phyloP scores from a whole-genome alignment of 202 grass and related monocot species.

The Saccharum hybrid region DNA sequence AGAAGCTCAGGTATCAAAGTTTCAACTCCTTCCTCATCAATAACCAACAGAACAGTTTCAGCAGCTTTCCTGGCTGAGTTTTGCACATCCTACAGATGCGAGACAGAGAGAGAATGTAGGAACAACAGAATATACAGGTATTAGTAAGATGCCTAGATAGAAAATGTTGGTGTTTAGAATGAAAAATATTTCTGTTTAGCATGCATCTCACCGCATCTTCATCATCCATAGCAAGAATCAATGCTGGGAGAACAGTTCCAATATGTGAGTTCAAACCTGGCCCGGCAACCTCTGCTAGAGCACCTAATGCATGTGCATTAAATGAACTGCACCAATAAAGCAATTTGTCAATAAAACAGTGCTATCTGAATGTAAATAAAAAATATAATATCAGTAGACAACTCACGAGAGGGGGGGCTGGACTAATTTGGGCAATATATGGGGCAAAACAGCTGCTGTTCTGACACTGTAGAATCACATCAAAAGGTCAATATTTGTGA shows the following conservation, averaged over 20 bases:
- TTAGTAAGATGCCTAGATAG: slow-evolving; percentile 21
- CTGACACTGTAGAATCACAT: slow-evolving; percentile 74
- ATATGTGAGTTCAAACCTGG: slow-evolving; percentile 93
- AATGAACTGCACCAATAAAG: slow-evolving; percentile 75
- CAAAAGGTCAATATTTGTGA: slow-evolving; percentile 42
- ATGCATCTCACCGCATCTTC: slow-evolving; percentile 63
- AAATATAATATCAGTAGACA: slow-evolving; percentile 15
- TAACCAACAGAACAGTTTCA: slow-evolving; percentile 90
- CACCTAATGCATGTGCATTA: slow-evolving; percentile 97
- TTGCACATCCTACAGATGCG: slow-evolving; percentile 70
- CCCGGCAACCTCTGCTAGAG: slow-evolving; percentile 92
- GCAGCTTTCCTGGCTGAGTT: slow-evolving; percentile 87
- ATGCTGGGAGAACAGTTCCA: slow-evolving; percentile 84
- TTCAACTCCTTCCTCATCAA: slow-evolving; percentile 88
- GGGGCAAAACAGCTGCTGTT: slow-evolving; percentile 89
- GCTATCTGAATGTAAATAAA: slow-evolving; percentile 33
- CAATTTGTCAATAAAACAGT: slow-evolving; percentile 43
- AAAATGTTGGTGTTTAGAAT: slow-evolving; percentile 34
- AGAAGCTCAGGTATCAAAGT: slow-evolving; percentile 84
- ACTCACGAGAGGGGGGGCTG: slow-evolving; percentile 94
- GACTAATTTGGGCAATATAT: slow-evolving; percentile 98
- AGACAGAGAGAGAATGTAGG: background rate
- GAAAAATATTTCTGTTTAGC: slow-evolving; percentile 25
- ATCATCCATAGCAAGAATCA: slow-evolving; percentile 83
- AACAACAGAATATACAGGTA: background rate